Percentiles rank a stretch among this genome's conserved stretches.
These are phyloP conservation scores for Leishmania martiniquensis DNA, from an alignment of 208 protist genomes.

Conservation along the genomic window DNA sequence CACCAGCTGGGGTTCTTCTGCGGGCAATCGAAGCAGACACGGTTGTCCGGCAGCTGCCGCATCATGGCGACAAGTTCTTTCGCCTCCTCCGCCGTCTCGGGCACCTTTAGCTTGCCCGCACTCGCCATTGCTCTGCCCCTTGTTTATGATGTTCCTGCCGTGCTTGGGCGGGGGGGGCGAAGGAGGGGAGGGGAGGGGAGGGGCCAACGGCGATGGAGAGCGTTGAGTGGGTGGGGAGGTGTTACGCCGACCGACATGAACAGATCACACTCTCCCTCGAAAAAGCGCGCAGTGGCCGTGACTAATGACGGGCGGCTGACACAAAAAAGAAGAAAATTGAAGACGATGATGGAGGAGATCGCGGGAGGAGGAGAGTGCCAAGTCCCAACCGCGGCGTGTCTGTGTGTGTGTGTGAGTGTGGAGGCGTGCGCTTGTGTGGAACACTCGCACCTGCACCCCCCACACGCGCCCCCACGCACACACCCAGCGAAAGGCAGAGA, in stretches of 20 bases:
- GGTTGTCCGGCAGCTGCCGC: slow-evolving; percentile 80
- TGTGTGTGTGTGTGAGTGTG: too few relatives aligned
- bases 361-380: not conserved
- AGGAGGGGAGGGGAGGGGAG: not conserved
- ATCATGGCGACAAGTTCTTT: slow-evolving; percentile 70
- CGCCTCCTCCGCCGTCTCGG: slow-evolving; percentile 71
- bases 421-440: too few relatives aligned
- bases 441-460: too few relatives aligned
- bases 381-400: too few relatives aligned
- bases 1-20: slow-evolving; percentile 97
- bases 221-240: not conserved
- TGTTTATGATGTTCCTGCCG: not conserved
- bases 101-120: slow-evolving; percentile 27
- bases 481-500: not conserved
- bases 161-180: not conserved
- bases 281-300: too few relatives aligned
- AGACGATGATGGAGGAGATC: not conserved
- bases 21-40: slow-evolving; percentile 96
- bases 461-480: not conserved
- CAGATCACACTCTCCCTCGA: too few relatives aligned
- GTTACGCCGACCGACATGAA: not conserved
- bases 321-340: not conserved
- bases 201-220: not conserved
- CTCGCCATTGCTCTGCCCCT: slow-evolving; percentile 15
- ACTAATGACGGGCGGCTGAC: too few relatives aligned